Evolutionary conservation across 1,284 basidiomycete species (phyloP), one percentile per base, ranked within the genome.

Genomic region (Rhodofomes roseus): DNA sequence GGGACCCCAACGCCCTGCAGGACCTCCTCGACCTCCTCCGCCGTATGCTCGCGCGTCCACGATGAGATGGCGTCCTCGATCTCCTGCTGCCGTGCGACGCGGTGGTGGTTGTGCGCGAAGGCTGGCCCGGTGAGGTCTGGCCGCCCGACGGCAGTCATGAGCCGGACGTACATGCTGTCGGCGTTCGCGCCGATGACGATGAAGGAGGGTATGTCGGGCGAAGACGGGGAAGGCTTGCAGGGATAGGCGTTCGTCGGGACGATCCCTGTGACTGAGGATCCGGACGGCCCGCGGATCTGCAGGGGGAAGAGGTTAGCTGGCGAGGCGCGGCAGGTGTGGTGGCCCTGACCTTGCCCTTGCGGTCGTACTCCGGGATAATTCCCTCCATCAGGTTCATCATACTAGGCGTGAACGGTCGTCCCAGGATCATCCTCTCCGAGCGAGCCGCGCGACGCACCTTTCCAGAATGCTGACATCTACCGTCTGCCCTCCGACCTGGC

Each of bases 331-430:
- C 31, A 4, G 43, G 43, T 44, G 22, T 23, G 43, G 46, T 12
- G 18, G 46, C 37, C 16, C 41, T 53, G 64, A 83, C 83, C 73
- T 85, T 86, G 60, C 81, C 81, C 67, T 85, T 88, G 58, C 87
- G 83, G 66, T 87, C 85, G 60, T 86, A 88, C 70, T 87, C 87
- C n/a, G 87, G 87, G 52, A 89, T 82, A 62, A 89, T 82, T 2
- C 87, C 87, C 67, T 89, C 87, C 87, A 88, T 89, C 39, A 88
- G 71, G 66, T 88, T 89, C 9, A 89, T 72, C 86, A 89, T 88
- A 66, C 87, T 86, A 60, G 37, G 16, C 20, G 23, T 2, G 20
- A 37, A 40, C 7, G 25, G 18, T 36, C 20, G 22, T 18, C 27
- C 12, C 29, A 14, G 5, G 22, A 56, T 34, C 14, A 29, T 20